Evolutionary conservation across 1,139 yeast genomes (phyloP), one percentile per base, ranked within the genome.

Genomic region (Hemisphaericaspora xylofermentans): DNA sequence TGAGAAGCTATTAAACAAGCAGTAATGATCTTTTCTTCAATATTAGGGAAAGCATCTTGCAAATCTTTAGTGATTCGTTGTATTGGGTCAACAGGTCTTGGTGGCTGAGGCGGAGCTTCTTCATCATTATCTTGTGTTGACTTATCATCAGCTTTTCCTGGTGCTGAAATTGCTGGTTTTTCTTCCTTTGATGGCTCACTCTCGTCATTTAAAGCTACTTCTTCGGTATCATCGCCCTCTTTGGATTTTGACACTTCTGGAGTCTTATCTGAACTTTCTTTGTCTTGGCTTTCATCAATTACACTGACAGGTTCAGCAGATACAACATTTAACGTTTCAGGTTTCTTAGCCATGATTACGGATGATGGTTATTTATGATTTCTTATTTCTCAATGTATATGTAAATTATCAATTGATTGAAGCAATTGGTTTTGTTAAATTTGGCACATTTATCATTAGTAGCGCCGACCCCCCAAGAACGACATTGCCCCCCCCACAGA

Each of bases 1-100:
- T 76, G 80, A 14, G 95, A 81, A 2, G 98, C 98, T 56, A 93
- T 86, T 43, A 89, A 70, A 2, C 88, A 84, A 19, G 95, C 91
- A 37, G 83, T 79, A 48, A 88, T 72, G 48, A 82, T 76, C 48
- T 81, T 78, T 29, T 78, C 84, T 40, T 88, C 95, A 22, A 79
- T 66, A 17, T 69, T 66, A 1, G 98, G 97, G 61, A 89, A 89
- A 1, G 97, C 96, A 18, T 86, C 94, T 54, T 76, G 73, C 50
- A 89, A 69, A 43, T 80, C 78, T 25, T 72, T 67, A 47, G 76
- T 71, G 36, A 80, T 71, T 49, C 71, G 68, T 26, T 77, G 65
- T 34, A 71, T 67, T 16, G 88, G 85, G 8, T 84, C 75, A 12
- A 70, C 59, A 10, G 89, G 91, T 52, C 95, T 74, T 15, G 80